Conservation (phyloP, 306 rosid species). For the Acacia confusa region DNA sequence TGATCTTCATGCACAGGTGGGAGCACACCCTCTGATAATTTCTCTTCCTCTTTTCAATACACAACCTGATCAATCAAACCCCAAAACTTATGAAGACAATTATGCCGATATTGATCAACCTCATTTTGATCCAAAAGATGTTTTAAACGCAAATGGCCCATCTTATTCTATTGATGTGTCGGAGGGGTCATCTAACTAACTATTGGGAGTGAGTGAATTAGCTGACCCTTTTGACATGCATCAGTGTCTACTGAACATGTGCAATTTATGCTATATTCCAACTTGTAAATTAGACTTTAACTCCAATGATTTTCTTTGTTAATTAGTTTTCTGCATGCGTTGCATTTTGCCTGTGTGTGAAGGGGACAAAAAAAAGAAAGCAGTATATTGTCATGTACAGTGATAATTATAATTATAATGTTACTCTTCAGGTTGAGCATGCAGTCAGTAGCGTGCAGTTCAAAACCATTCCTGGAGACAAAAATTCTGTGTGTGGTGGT, state of each 20-base stretch:
- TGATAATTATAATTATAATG: background rate
- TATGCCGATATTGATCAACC: background rate
- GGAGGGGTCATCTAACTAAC: background rate
- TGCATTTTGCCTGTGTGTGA: conserved; percentile 13
- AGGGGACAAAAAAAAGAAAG: conserved; percentile 8
- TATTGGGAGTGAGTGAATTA: background rate
- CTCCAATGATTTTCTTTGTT: background rate
- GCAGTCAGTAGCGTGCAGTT: conserved; percentile 18
- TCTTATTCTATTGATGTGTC: background rate
- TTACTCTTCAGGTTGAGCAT: conserved; percentile 42
- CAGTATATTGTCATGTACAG: conserved; percentile 5
- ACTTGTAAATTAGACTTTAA: background rate
- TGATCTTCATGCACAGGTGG: background rate
- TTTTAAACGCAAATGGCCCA: background rate
- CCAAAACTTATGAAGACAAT: background rate
- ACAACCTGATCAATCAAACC: background rate
- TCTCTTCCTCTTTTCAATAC: background rate
- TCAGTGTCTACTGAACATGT: background rate
- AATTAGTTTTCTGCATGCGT: conserved; percentile 1
- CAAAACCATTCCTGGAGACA: conserved; percentile 31
- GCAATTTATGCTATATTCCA: conserved; percentile 2
- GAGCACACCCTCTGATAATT: background rate
- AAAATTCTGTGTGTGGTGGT: conserved; percentile 21
- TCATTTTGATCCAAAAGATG: background rate
- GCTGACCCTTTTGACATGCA: background rate